Conservation (phyloP, 2,329 filamentous ascomycete species). For the Phyllosticta capitalensis region DNA sequence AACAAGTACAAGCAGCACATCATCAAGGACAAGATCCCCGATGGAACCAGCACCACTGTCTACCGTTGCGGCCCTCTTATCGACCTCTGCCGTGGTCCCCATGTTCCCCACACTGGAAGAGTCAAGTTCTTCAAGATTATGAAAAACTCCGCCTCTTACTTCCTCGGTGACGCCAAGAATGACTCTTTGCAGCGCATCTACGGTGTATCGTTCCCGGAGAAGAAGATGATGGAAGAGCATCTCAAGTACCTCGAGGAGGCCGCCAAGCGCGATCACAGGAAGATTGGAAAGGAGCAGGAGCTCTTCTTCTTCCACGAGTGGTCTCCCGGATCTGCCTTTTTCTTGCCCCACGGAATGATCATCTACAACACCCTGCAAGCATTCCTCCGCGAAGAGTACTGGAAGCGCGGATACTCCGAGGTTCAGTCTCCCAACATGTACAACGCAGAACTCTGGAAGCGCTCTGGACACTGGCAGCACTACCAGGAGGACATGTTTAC, state of each 20-base stretch:
- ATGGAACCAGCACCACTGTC: conserved; percentile 85
- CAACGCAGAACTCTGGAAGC: conserved; percentile 87
- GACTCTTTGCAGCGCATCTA: conserved; percentile 95
- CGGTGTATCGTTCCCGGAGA: conserved; percentile 92
- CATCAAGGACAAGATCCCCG: conserved; percentile 83
- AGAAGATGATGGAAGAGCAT: conserved; percentile 88
- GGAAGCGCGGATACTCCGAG: conserved; percentile 87
- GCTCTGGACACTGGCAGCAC: conserved; percentile 81
- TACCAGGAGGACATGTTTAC: conserved; percentile 85
- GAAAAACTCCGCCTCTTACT: conserved; percentile 81
- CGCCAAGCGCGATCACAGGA: conserved; percentile 92
- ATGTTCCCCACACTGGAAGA: conserved; percentile 85
- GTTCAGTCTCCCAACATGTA: conserved; percentile 96
- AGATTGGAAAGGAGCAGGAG: conserved; percentile 90
- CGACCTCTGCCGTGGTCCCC: conserved; percentile 89
- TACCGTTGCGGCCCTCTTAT: conserved; percentile 91
- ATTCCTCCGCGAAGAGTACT: conserved; percentile 80
- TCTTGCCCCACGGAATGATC: conserved; percentile 81
- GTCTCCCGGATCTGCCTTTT: conserved; percentile 90
- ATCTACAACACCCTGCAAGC: conserved; percentile 85
- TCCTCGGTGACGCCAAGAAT: conserved; percentile 86
- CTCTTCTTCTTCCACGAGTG: conserved; percentile 94
- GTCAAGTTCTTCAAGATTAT: conserved; percentile 94
- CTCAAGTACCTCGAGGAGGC: conserved; percentile 94
- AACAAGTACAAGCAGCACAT: conserved; percentile 99